Evolutionary conservation across 306 rosid species (phyloP), one percentile per base, ranked within the genome.

Genomic region (Sophora flavescens): DNA sequence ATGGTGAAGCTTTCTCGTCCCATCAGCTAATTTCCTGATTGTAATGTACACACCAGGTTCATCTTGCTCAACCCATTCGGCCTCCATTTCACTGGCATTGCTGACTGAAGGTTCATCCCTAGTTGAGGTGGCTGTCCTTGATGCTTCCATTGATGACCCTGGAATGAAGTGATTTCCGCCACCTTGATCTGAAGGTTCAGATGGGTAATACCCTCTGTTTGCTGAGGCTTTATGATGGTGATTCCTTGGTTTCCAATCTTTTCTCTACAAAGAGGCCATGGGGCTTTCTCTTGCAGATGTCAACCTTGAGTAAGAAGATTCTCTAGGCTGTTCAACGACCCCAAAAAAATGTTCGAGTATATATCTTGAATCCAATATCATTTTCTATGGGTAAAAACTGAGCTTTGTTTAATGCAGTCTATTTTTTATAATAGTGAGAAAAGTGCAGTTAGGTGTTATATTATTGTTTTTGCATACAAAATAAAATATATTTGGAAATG

Each of bases 51-150:
- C 97, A 2, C 99, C 99, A 14, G 97, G 93, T 44, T 90, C 93
- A 67, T 92, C 99, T 81, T 92, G 87, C 79, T 88, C 96, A 1
- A 95, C 80, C 99, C 98, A 95, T 39, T 95, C 97, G 1, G 96
- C 38, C 71, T 89, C 97, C 61, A 87, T 36, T 6, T 88, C 99
- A 60, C 93, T 87, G 15, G 88, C 92, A 79, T 90, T 95, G 84
- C 96, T 92, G 17, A 89, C 60, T 6, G 96, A 92, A 82, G 87
- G 88, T 51, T 92, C 98, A 10, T 90, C 93, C 75, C 88, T 76
- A 65, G 94, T 90, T 38, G 91, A 87, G 52, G 93, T 94, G n/a
- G 96, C 90, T 45, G 94, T 86, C 79, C 97, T 84, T 0, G 97
- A 85, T 32, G 93, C 89, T 10, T 89, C 97, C 81, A 85, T 62